These are phyloP conservation scores for Xylariaceae sp. DNA, from an alignment of 2,329 filamentous ascomycete genomes.

Conservation along the genomic window DNA sequence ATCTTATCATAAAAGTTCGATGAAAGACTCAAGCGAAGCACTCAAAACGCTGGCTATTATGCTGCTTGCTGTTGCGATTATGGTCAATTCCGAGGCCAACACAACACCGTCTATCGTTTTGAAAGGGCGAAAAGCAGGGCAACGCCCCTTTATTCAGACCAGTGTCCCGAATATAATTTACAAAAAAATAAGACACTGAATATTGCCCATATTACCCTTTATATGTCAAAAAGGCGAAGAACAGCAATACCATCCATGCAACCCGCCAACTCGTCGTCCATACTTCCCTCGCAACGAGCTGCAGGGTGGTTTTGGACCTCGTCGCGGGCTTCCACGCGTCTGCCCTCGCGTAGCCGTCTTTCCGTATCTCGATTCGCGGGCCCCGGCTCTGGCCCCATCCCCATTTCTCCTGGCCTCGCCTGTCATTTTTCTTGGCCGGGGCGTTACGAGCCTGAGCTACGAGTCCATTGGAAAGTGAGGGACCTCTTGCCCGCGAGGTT, in stretches of 20 bases:
- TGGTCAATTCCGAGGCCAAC: conserved; percentile 1
- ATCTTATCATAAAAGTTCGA: no score
- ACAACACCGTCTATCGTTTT: no score
- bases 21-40: no score
- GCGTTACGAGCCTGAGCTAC: conserved; percentile 17
- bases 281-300: conserved; percentile 55
- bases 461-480: conserved; percentile 18
- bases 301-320: conserved; percentile 31
- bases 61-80: no score
- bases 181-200: conserved; percentile 4
- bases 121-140: no score
- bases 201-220: conserved; percentile 45
- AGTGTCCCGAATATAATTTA: conserved; percentile 4
- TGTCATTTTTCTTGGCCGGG: conserved; percentile 11
- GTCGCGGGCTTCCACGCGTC: conserved; percentile 23
- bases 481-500: conserved; percentile 21
- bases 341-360: conserved; percentile 40
- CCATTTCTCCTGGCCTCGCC: conserved; percentile 31
- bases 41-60: no score
- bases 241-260: conserved; percentile 55
- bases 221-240: conserved; percentile 65
- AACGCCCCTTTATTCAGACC: no score
- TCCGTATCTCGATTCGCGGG: conserved; percentile 48
- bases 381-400: conserved; percentile 40
- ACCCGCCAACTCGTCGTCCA: conserved; percentile 59